A percentile compares a stretch with the other conserved stretches of the same genome.
Evolutionary conservation across 140 eudicot species (phyloP).

Genomic region (Oenanthe javanica): DNA sequence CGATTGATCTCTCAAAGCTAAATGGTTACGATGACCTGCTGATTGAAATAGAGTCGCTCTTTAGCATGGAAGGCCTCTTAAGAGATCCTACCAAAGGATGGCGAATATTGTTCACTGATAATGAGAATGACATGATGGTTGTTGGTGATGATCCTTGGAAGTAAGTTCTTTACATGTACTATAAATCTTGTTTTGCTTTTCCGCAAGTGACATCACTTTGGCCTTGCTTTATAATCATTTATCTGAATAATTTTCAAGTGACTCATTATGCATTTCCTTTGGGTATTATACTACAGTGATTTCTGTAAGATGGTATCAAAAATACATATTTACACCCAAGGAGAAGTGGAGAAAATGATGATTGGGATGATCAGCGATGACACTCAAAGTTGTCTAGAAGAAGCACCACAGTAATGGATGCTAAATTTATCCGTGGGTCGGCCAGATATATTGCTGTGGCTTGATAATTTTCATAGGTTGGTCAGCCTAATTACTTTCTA

Average conservation of each 20-base stretch:
- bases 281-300: constrained; percentile 46
- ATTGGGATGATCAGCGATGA: constrained; percentile 64
- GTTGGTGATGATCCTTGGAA: constrained; percentile 92
- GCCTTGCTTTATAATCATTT: not conserved
- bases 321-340: constrained; percentile 82
- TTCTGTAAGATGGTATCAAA: constrained; percentile 62
- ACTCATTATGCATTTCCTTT: constrained; percentile 1
- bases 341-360: constrained; percentile 80
- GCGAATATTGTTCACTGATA: constrained; percentile 74
- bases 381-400: constrained; percentile 86
- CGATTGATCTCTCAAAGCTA: constrained; percentile 67
- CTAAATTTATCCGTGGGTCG: constrained; percentile 46
- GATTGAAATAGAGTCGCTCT: constrained; percentile 61
- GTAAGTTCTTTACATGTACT: constrained; percentile 42
- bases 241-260: not conserved
- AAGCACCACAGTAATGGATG: constrained; percentile 59
- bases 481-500: not conserved
- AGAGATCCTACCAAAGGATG: constrained; percentile 59
- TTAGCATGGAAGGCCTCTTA: constrained; percentile 77
- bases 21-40: constrained; percentile 60
- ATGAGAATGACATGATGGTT: constrained; percentile 91
- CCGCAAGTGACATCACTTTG: not conserved
- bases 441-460: constrained; percentile 31
- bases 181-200: not conserved
- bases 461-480: not conserved